These are phyloP conservation scores for Suillus plorans DNA, from an alignment of 768 basidiomycete genomes.

Conservation along the genomic window DNA sequence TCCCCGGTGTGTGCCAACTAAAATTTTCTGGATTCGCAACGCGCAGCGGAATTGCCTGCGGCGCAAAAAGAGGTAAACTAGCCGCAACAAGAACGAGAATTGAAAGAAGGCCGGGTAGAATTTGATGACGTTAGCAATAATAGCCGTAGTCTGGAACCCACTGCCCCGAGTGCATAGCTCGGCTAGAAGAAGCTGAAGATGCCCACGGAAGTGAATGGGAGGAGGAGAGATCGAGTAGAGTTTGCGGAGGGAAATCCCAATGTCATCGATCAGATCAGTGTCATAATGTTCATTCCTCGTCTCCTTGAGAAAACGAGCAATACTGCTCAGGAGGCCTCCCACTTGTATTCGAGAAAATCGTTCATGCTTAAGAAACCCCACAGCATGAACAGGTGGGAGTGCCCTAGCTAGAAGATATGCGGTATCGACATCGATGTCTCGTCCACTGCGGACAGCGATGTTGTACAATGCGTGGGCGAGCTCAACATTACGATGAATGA, in stretches of 20 bases:
- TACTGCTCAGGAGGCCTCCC: constrained; percentile 37
- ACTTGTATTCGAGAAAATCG: constrained; percentile 30
- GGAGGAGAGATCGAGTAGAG: constrained; percentile 38
- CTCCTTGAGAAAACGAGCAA: constrained; percentile 38
- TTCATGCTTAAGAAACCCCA: constrained; percentile 34
- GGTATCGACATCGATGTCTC: constrained; percentile 22
- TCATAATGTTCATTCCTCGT: constrained; percentile 33
- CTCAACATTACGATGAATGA: constrained; percentile 28
- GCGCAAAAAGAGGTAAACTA: constrained; percentile 38
- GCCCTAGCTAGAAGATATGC: constrained; percentile 32
- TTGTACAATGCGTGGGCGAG: constrained; percentile 35
- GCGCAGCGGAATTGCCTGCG: constrained; percentile 37
- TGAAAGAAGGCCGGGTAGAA: constrained; percentile 40
- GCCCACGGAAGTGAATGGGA: constrained; percentile 38
- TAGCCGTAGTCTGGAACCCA: constrained; percentile 33
- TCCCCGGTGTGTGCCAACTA: neutral
- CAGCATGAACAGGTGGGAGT: constrained; percentile 23
- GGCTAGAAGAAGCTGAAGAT: constrained; percentile 45
- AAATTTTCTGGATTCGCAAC: neutral
- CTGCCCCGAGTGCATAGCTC: constrained; percentile 39
- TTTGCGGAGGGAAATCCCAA: constrained; percentile 36
- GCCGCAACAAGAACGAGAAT: constrained; percentile 36
- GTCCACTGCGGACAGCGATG: constrained; percentile 25
- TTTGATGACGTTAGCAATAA: constrained; percentile 41
- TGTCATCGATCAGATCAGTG: constrained; percentile 25